Percentiles rank a stretch among this genome's conserved stretches.
Evolutionary conservation across 305 asterid species (phyloP).

Genomic region (Solanum hybrid): DNA sequence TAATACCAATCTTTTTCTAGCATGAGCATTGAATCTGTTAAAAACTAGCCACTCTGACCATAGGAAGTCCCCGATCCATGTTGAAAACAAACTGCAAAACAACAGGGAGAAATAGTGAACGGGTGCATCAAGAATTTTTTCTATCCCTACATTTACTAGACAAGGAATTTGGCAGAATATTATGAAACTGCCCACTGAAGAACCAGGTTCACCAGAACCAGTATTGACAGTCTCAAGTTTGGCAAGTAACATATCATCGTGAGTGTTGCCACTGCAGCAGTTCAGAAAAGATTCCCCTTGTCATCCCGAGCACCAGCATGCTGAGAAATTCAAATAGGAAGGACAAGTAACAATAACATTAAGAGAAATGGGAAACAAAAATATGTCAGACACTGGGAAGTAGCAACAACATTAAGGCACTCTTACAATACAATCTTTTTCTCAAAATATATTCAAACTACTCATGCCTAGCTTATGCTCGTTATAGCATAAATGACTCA

Average conservation of each 20-base stretch:
- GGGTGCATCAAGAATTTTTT: not conserved
- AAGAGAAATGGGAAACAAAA: not conserved
- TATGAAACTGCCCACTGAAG: conserved; percentile 62
- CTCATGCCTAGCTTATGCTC: not conserved
- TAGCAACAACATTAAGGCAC: not conserved
- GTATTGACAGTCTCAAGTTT: conserved; percentile 85
- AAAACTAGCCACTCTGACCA: conserved; percentile 76
- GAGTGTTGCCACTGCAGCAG: conserved; percentile 72
- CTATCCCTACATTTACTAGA: not conserved
- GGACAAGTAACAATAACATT: not conserved
- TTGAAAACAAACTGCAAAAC: conserved; percentile 71
- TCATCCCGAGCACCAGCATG: conserved; percentile 88
- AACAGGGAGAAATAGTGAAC: not conserved
- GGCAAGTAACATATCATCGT: conserved; percentile 83
- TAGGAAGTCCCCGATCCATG: conserved; percentile 92
- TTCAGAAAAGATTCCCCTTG: conserved; percentile 39
- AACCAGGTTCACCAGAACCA: conserved; percentile 71
- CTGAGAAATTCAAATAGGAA: conserved; percentile 22
- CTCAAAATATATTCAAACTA: not conserved
- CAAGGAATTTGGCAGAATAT: not conserved
- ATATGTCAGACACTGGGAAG: not conserved
- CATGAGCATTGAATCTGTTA: conserved; percentile 76
- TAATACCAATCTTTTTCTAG: conserved; percentile 59
- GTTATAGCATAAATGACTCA: not conserved
- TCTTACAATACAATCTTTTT: not conserved